A percentile compares a stretch with the other conserved stretches of the same genome.
phyloP scores from a whole-genome alignment of 768 basidiomycete species.

The Wakefieldia striispora region DNA sequence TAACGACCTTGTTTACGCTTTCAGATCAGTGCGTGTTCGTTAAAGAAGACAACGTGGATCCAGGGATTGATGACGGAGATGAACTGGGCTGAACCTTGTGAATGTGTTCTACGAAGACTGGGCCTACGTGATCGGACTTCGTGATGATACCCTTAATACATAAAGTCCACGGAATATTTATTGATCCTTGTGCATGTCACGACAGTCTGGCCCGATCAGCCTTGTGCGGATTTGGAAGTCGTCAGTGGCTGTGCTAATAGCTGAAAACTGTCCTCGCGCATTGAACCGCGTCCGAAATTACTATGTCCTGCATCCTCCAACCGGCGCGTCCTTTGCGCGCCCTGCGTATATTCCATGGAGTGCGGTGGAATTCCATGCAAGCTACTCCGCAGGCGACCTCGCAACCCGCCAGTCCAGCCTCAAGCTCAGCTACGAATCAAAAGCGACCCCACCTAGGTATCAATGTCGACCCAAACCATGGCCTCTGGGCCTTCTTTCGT shows the following conservation, averaged over 20 bases:
- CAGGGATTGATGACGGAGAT: background rate
- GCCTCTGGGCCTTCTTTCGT: constrained; percentile 76
- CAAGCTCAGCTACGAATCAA: constrained; percentile 17
- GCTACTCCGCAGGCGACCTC: background rate
- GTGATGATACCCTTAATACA: no score
- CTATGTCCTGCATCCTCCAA: constrained; percentile 25
- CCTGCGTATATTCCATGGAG: constrained; percentile 9
- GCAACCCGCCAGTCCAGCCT: background rate
- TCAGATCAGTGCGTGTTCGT: constrained; percentile 8
- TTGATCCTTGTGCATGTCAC: background rate
- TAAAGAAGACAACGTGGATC: background rate
- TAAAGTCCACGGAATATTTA: no score
- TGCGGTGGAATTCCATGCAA: constrained; percentile 26
- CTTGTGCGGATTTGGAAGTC: background rate
- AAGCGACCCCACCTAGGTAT: constrained; percentile 45
- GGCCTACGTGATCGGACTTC: background rate
- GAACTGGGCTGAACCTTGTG: no score
- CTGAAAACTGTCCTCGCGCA: no score
- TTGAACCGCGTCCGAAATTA: no score
- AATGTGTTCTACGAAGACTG: background rate
- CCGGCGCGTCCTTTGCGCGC: constrained; percentile 17
- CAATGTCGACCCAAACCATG: constrained; percentile 58
- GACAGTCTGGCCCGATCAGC: no score
- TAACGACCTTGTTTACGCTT: background rate
- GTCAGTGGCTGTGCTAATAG: constrained; percentile 21